phyloP scores from a whole-genome alignment of 2,329 filamentous ascomycete genomes.

The Arthrinium phaeospermum region DNA sequence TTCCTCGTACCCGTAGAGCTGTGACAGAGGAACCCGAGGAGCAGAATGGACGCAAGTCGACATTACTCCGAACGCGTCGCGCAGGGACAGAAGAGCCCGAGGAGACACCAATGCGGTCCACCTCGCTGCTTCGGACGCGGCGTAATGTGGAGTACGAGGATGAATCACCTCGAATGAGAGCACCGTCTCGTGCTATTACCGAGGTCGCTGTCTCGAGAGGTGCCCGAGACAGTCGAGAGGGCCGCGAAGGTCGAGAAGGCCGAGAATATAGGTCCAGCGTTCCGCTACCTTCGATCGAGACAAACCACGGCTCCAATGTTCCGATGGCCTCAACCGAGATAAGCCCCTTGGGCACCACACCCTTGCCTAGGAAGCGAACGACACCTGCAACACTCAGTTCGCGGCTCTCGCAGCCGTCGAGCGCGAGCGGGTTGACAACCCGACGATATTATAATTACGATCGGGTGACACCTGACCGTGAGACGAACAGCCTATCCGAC shows the following conservation, averaged over 20 bases:
- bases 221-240: constrained; percentile 40
- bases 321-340: background rate
- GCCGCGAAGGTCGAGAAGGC: constrained; percentile 21
- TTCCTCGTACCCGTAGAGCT: constrained; percentile 51
- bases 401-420: constrained; percentile 49
- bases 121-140: constrained; percentile 44
- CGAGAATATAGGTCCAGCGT: constrained; percentile 49
- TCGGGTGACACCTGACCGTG: constrained; percentile 39
- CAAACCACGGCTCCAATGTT: constrained; percentile 19
- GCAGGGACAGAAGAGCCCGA: constrained; percentile 55
- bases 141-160: constrained; percentile 52
- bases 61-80: constrained; percentile 52
- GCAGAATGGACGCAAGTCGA: constrained; percentile 49
- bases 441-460: constrained; percentile 61
- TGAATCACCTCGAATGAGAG: constrained; percentile 52
- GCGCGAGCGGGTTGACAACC: constrained; percentile 41
- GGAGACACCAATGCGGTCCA: constrained; percentile 46
- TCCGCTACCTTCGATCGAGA: constrained; percentile 41
- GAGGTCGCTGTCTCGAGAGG: constrained; percentile 52
- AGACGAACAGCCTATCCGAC: constrained; percentile 43
- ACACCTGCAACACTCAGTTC: constrained; percentile 55
- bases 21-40: constrained; percentile 58
- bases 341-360: constrained; percentile 44
- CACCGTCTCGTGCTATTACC: constrained; percentile 63
- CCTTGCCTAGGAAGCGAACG: constrained; percentile 60